A percentile compares a stretch with the other conserved stretches of the same genome.
These are phyloP conservation scores for Tricholoma sp. DNA, from an alignment of 768 basidiomycete species.

Conservation along the genomic window DNA sequence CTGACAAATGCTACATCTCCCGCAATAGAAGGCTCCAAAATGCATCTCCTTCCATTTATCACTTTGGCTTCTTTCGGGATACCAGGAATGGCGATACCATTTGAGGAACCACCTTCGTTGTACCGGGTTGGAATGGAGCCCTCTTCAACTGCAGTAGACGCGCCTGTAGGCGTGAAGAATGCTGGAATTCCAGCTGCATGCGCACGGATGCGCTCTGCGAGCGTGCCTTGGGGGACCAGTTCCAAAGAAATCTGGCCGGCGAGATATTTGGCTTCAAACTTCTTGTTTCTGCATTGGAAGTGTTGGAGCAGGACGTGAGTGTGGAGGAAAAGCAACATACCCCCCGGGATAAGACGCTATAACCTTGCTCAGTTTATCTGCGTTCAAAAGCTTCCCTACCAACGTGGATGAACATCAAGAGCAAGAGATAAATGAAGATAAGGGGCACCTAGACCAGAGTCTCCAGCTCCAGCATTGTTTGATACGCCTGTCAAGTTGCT, in stretches of 20 bases:
- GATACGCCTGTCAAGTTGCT: slow-evolving; percentile 75
- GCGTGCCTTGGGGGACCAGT: slow-evolving; percentile 88
- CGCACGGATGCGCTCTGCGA: slow-evolving; percentile 83
- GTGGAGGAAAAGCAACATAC: slow-evolving; percentile 30
- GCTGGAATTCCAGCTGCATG: slow-evolving; percentile 90
- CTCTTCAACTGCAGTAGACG: slow-evolving; percentile 75
- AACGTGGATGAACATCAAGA: background rate
- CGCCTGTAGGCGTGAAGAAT: slow-evolving; percentile 92
- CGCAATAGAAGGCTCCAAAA: slow-evolving; percentile 75
- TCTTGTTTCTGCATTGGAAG: slow-evolving; percentile 62
- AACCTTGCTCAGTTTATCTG: slow-evolving; percentile 75
- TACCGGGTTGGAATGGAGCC: slow-evolving; percentile 78
- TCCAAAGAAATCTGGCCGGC: slow-evolving; percentile 79
- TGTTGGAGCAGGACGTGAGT: background rate
- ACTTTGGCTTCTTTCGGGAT: slow-evolving; percentile 72
- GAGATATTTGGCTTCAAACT: slow-evolving; percentile 78
- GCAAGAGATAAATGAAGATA: background rate
- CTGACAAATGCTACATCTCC: slow-evolving; percentile 83
- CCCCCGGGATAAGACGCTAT: slow-evolving; percentile 90
- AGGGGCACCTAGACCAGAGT: slow-evolving; percentile 60
- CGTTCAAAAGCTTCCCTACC: slow-evolving; percentile 68
- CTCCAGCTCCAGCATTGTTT: slow-evolving; percentile 77
- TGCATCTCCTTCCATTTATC: slow-evolving; percentile 74
- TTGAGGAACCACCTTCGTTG: slow-evolving; percentile 66
- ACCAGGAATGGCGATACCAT: slow-evolving; percentile 68